Conservation (phyloP, 2,329 filamentous ascomycete genomes). For the Xylaria sp. region DNA sequence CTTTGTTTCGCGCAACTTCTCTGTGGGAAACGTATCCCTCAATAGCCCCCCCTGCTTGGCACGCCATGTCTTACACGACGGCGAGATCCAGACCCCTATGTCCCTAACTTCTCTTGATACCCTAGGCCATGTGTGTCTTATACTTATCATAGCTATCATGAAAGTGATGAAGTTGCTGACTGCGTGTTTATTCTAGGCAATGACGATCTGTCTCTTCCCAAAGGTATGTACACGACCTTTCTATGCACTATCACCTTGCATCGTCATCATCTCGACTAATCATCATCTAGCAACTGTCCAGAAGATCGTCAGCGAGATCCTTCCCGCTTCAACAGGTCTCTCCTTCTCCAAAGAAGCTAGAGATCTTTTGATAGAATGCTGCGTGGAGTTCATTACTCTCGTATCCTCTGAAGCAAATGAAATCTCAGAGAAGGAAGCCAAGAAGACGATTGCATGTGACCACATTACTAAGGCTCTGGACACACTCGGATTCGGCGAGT, state of each 20-base stretch:
- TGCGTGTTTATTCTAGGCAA: slow-evolving; percentile 57
- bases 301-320: slow-evolving; percentile 93
- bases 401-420: slow-evolving; percentile 99
- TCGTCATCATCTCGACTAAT: slow-evolving; percentile 45
- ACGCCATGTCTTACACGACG: slow-evolving; percentile 31
- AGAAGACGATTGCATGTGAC: slow-evolving; percentile 98
- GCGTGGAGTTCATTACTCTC: slow-evolving; percentile 98
- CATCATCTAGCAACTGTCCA: slow-evolving; percentile 69
- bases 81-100: slow-evolving; percentile 26
- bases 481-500: slow-evolving; percentile 91
- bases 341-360: slow-evolving; percentile 95
- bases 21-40: slow-evolving; percentile 1
- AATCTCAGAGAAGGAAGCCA: slow-evolving; percentile 97
- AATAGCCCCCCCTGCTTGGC: neutral
- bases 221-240: slow-evolving; percentile 59
- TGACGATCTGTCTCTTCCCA: slow-evolving; percentile 72
- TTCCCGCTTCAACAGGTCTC: slow-evolving; percentile 78
- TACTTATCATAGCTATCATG: neutral
- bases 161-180: slow-evolving; percentile 18
- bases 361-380: slow-evolving; percentile 96
- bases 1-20: slow-evolving; percentile 1
- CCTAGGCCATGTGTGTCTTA: slow-evolving; percentile 20
- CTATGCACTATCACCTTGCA: neutral
- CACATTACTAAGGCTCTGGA: slow-evolving; percentile 96
- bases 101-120: slow-evolving; percentile 22